Base-by-base conservation (phyloP, 164 flowering plant genomes). In the Chloranthus sessilifolius region DNA sequence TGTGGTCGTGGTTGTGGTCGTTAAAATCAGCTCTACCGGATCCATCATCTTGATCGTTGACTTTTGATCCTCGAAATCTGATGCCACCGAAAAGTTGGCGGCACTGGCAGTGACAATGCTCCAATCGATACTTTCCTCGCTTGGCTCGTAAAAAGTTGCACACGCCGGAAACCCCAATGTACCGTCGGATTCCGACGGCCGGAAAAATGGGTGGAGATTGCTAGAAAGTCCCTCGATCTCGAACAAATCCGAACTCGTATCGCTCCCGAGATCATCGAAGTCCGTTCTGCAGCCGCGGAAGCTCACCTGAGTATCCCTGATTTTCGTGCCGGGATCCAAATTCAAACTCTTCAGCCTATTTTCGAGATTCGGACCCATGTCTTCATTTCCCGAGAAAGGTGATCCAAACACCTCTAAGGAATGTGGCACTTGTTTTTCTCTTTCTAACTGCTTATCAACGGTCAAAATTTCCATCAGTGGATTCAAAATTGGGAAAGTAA, bases 111-210 rank as follows among this genome's bases (percentile, higher is more conserved):
- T 82, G 56, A 77, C 80, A 12, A 79, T 82, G 33, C 88, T 88
- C 96, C 92, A 80, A 33, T 79, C 82, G 9, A 82, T 76, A 61
- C 94, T 88, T 16, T 82, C 91, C 48, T 88, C 96, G 17, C 94
- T 88, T 17, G 96, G 96, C 8, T 82, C 80, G 60, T 85, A 85
- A 40, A 74, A 62, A 23, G 80, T 61, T 46, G 67, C 39, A 9
- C 80, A 80, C 38, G 12, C 50, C 12, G 27, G 62, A 28, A 27
- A 58, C 4, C 75, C 66, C 1, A 75, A 65, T 27, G 49, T 30
- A 1, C 59, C 69, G 23, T 70, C 76, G 0, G 78, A 68, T 35
- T 50, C 58, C 49, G 69, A 79, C 14, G 62, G 62, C 19, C 52
- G 57, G 14, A 74, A 64, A 47, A 62, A 75, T 16, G 76, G 75